Percentiles rank a stretch among this genome's conserved stretches.
Evolutionary conservation across 176 grass and related monocot genomes (phyloP).

Genomic region (Dactylis glomerata): DNA sequence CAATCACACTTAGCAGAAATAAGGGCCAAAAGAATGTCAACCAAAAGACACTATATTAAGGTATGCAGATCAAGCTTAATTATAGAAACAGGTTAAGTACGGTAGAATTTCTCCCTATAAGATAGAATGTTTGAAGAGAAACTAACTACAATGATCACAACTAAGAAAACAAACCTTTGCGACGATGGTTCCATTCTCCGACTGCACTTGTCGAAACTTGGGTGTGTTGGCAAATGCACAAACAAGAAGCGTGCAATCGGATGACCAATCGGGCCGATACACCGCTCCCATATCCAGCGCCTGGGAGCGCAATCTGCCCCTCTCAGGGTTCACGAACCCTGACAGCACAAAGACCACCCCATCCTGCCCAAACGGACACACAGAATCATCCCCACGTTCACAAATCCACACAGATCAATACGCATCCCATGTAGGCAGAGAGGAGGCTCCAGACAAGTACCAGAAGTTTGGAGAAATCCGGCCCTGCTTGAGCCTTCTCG

Average conservation of each 20-base stretch:
- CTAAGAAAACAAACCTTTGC: conserved; percentile 50
- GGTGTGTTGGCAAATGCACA: conserved; percentile 86
- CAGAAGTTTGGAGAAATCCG: conserved; percentile 67
- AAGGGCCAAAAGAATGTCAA: neutral
- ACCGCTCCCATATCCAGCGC: conserved; percentile 87
- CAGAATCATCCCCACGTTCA: neutral
- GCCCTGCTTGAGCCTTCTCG: conserved; percentile 19
- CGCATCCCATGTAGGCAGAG: neutral
- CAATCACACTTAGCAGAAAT: neutral
- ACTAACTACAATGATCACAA: neutral
- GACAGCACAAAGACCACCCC: conserved; percentile 75
- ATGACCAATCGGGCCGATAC: conserved; percentile 77
- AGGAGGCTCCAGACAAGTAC: conserved; percentile 22
- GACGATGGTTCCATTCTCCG: conserved; percentile 76
- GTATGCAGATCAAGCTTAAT: neutral
- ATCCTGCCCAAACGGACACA: conserved; percentile 42
- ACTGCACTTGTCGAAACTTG: conserved; percentile 80
- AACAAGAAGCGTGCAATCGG: conserved; percentile 84
- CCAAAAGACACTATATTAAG: neutral
- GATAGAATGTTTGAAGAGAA: neutral
- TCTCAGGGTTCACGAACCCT: conserved; percentile 89
- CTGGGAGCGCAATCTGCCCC: conserved; percentile 64
- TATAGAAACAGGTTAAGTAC: neutral
- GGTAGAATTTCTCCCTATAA: neutral
- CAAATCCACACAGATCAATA: neutral